Conservation (phyloP, 305 asterid genomes). For the Fraxinus angustifolia region DNA sequence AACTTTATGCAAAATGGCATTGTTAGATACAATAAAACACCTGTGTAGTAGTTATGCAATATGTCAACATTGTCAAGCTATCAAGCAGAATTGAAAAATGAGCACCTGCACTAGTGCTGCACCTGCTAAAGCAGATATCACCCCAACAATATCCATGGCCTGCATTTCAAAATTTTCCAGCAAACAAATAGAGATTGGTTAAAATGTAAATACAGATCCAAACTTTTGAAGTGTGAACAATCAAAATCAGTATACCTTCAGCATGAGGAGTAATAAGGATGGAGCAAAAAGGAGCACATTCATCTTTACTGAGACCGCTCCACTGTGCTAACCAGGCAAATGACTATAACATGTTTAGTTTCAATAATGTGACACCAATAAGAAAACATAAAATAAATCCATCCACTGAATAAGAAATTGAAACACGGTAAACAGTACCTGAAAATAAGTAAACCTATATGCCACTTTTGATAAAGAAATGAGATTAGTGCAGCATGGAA, state of each 20-base stretch:
- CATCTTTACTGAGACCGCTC: conserved; percentile 94
- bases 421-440: conserved; percentile 47
- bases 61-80: not conserved
- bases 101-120: conserved; percentile 95
- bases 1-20: not conserved
- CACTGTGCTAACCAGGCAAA: conserved; percentile 67
- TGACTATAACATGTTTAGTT: conserved; percentile 41
- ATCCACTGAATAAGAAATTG: not conserved
- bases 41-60: not conserved
- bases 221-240: conserved; percentile 7
- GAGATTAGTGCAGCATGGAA: conserved; percentile 70
- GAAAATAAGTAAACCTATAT: conserved; percentile 82
- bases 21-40: not conserved
- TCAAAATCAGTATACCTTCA: conserved; percentile 48
- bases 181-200: conserved; percentile 17
- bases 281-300: conserved; percentile 90
- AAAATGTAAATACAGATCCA: conserved; percentile 18
- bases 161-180: conserved; percentile 37
- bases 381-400: conserved; percentile 4
- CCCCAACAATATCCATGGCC: conserved; percentile 88
- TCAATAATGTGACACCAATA: conserved; percentile 27
- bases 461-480: conserved; percentile 84
- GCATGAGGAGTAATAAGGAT: conserved; percentile 65
- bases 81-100: conserved; percentile 17
- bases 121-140: conserved; percentile 78